Base-by-base conservation (phyloP, 1,139 yeast species). In the Kodamaea derodonti region DNA sequence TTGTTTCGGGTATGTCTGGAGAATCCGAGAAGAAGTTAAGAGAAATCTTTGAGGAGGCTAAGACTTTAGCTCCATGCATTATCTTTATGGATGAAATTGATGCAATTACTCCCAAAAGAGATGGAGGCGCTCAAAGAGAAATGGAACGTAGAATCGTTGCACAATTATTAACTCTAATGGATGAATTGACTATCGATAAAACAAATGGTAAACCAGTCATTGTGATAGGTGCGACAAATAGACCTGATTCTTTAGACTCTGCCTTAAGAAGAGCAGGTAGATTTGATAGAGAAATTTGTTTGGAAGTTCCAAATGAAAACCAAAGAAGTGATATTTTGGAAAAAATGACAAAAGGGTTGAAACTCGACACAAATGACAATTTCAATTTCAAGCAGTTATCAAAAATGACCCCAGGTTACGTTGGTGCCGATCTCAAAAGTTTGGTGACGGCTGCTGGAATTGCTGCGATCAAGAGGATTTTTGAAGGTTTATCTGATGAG, bases 1-100 rank as follows among this genome's bases (percentile, higher is more conserved):
- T 94, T 5, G 97, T 92, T 0, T 85, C 96, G 39, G 98, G 99
- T n/a, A 92, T 92, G 98, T 86, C 96, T n/a, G 98, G 98, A 30
- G 99, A 92, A 58, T 81, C 94, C 39, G 98, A 94, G 56, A 92
- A 92, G 66, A 90, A 90, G 54, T 70, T 92, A 13, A 70, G 98
- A 43, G 98, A 92, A 43, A 69, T 92, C 27, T 92, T 92, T 51
- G 97, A 88, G 29, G 98, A 94, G 54, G 98, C 98, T 2, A 84
- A 83, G 51, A 51, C 74, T 6, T 56, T 88, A 38, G 98, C 98
- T 1, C 98, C 98, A 3, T 90, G 97, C 58, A 64, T 92, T 27
- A 75, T 92, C 35, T 92, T 92, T 52, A 82, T 92, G 58, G 99
- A 92, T 69, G 99, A 94, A 67, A 86, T 92, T 45, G 99, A 92